Percentiles rank a stretch among this genome's conserved stretches.
Evolutionary conservation across 2,329 filamentous ascomycete genomes (phyloP).

Genomic region (Colletotrichum sp.): DNA sequence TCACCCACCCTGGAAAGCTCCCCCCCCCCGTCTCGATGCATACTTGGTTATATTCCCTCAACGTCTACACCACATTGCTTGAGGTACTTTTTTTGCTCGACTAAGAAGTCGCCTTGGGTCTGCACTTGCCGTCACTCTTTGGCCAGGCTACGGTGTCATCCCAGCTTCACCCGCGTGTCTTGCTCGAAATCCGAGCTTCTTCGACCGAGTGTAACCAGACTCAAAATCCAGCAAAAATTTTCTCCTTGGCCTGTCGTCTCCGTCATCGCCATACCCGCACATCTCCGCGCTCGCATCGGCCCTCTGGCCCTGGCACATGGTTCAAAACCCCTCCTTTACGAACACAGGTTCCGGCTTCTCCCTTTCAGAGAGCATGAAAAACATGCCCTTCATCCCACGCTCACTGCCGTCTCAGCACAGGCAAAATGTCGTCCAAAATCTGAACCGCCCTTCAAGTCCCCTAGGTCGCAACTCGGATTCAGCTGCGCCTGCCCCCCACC

Average conservation of each 20-base stretch:
- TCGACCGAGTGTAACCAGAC: slow-evolving; percentile 1
- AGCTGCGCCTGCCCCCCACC: not conserved
- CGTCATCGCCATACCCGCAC: not conserved
- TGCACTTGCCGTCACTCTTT: not conserved
- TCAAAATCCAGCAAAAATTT: not conserved
- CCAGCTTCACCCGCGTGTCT: not conserved
- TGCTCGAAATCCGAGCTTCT: slow-evolving; percentile 10
- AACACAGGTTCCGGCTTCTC: not conserved
- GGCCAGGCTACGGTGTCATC: not conserved
- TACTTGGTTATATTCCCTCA: not conserved
- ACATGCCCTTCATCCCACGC: not conserved
- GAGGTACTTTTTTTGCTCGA: not conserved
- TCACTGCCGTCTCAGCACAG: not conserved
- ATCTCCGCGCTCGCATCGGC: slow-evolving; percentile 14
- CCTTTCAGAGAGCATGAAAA: not conserved
- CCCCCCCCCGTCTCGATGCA: not conserved
- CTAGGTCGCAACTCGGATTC: not conserved
- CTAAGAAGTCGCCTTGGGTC: not conserved
- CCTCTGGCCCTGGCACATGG: not conserved
- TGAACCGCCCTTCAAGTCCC: not conserved
- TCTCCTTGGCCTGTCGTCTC: not conserved
- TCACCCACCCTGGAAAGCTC: not conserved
- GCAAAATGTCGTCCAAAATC: not conserved
- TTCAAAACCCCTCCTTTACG: not conserved
- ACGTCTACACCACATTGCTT: not conserved